Evolutionary conservation across 225 moss, liverwort and hornwort genomes (phyloP), one percentile per base, ranked within the genome.

Genomic region (Physcomitrellopsis africana): DNA sequence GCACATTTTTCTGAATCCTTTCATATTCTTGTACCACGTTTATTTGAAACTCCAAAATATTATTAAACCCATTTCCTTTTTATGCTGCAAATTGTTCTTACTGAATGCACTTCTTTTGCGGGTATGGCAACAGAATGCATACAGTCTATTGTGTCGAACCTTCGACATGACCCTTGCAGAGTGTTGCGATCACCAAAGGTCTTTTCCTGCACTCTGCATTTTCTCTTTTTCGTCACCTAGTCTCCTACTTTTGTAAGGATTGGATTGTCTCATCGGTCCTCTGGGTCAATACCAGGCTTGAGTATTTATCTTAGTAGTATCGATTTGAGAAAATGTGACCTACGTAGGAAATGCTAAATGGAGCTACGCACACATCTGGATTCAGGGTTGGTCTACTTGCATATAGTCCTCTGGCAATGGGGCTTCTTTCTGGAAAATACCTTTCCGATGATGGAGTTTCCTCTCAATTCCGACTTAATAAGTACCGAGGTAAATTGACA

Each of bases 381-480:
- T 87, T 16, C 77, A 95, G 91, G 59, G 88, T 95, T 23, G 90
- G 84, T 57, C 83, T 95, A 67, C 85, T 95, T 70, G 88, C 93
- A 15, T 95, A 91, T 59, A 93, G 91, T 75, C 93, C 95, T 45
- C 86, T 93, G 46, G 91, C 93, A n/a, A 95, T 91, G 90, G 91
- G 95, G 53, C 78, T 93, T 43, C 93, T 93, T 43, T 86, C 90
- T 67, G 91, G 93, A 57, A 93, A 93, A 65, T 96, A 90, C 63
- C 60, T 93, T 47, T 60, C 83, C 44, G 32, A 85, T 57, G 73
- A 81, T 51, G 77, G 74, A 37, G 95, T 86, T 57, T 83, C 88
- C 22, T 67, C 82, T 55, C 67, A 89, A 43, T 90, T 87, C 29
- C 86, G 96, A 12, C 85, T 93, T 13, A 93, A 96, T 67, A 82